Evolutionary conservation across 1,284 basidiomycete genomes (phyloP), one percentile per base, ranked within the genome.

Genomic region (Ustilago sp.): DNA sequence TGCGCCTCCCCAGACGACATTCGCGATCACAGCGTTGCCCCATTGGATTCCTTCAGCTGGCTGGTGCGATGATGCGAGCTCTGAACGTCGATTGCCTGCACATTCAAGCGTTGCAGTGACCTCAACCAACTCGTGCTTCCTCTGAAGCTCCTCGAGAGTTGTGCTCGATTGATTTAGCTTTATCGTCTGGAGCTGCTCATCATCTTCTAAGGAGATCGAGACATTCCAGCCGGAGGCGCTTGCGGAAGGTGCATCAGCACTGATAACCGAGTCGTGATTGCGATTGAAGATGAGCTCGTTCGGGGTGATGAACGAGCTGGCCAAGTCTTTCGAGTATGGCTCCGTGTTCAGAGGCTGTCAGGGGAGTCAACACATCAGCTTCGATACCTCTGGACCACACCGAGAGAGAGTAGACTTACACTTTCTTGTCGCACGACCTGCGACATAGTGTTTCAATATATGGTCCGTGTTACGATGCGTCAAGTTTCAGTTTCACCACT

Each of bases 101-200:
- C 80, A 81, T 51, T 81, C 79, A 39, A 81, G 65, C 1, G 74
- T 77, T 15, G 80, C 78, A 4, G 68, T 52, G 8, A 80, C 62
- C 31, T 68, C 56, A 41, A 61, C 41, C 4, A 59, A 55, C 9
- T 48, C 31, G 43, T 63, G 56, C 8, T 59, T 36, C 11, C 36
- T 17, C 54, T 77, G 54, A 8, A 79, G 43, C n/a, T 59, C 43
- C 2, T 60, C 62, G 13, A 79, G 58, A 8, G 59, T 51, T 1
- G 66, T 43, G 11, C 31, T 39, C 2, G 36, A 50, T n/a, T 35
- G 34, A 4, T 28, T 36, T 1, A 54, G 1, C 5, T 19, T 34
- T 8, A 61, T n/a, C 0, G 53, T 28, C 2, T 52, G 9, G 13
- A 51, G 32, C 17, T 43, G 19, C 2, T 45, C 59, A 11, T 54